These are phyloP conservation scores for Priceomyces carsonii DNA, from an alignment of 805 yeast species.

Conservation along the genomic window DNA sequence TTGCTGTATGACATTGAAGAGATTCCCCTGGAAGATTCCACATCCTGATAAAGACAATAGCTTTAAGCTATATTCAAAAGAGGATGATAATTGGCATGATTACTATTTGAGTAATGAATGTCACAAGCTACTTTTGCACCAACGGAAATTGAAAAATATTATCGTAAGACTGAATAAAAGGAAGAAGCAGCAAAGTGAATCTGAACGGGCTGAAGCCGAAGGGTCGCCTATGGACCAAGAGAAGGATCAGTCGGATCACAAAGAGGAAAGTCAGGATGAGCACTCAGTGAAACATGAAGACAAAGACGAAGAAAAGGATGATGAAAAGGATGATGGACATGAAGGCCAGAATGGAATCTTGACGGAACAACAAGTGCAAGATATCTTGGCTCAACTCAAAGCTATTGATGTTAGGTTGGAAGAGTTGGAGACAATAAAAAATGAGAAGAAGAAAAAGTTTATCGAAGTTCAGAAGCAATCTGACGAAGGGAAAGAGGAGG, in stretches of 20 bases:
- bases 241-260: background rate
- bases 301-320: slow-evolving; percentile 11
- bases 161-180: slow-evolving; percentile 43
- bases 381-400: slow-evolving; percentile 33
- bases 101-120: slow-evolving; percentile 69
- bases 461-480: slow-evolving; percentile 17
- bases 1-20: slow-evolving; percentile 88
- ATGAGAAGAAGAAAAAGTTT: slow-evolving; percentile 34
- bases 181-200: slow-evolving; percentile 26
- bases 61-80: slow-evolving; percentile 78
- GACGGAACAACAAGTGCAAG: slow-evolving; percentile 32
- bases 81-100: slow-evolving; percentile 80
- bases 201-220: slow-evolving; percentile 10
- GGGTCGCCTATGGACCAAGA: slow-evolving; percentile 4
- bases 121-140: slow-evolving; percentile 63
- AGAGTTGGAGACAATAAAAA: slow-evolving; percentile 35
- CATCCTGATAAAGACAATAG: slow-evolving; percentile 71
- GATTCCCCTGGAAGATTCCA: slow-evolving; percentile 95
- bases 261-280: slow-evolving; percentile 4
- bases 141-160: slow-evolving; percentile 54
- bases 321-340: slow-evolving; percentile 16
- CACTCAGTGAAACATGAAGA: slow-evolving; percentile 12
- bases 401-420: slow-evolving; percentile 38
- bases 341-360: slow-evolving; percentile 27
- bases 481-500: slow-evolving; percentile 10